Evolutionary conservation across 2,329 filamentous ascomycete genomes (phyloP), one percentile per base, ranked within the genome.

Genomic region (Fusarium metavorans): DNA sequence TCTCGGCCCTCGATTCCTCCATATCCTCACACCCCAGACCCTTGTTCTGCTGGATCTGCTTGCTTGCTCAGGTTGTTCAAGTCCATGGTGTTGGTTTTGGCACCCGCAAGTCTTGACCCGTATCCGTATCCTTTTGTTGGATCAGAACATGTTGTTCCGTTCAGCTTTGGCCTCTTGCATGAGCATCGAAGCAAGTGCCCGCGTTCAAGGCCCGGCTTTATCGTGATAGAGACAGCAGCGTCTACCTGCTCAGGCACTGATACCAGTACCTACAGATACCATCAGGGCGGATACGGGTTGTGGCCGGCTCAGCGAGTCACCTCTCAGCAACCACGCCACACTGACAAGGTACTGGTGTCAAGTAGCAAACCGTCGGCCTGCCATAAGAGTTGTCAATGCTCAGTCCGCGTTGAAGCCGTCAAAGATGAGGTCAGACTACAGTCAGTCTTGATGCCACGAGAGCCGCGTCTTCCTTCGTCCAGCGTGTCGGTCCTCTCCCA

Each of bases 1-100:
- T 77, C 73, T 78, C 73, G 71, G 71, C 73, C 76, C 68, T 78
- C 68, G 63, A 73, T 70, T 56, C 30, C 73, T 35, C 70, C 56
- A 75, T 74, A 73, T 50, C 35, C 63, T 70, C 70, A 74, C 70
- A 41, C 76, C 75, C 69, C 27, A 62, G 64, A 71, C 68, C 76
- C 76, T 62, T 78, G 76, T 54, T 66, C 71, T 56, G 62, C 54
- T 71, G 67, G 60, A 63, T 70, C 63, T 70, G 66, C 67, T 69
- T 66, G 48, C 61, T 52, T 56, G 56, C 39, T 62, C 62, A 57
- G 59, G 56, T 64, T 60, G 56, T 61, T 56, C 43, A 48, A 39
- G 34, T 25, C 30, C 32, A 37, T 37, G 39, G 39, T 48, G 58
- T 45, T 45, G 30, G 25, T 20, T 9, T 32, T 58, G 56, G 23